Evolutionary conservation across 225 moss, liverwort and hornwort species (phyloP), one percentile per base, ranked within the genome.

Genomic region (Sphagnum contortum): DNA sequence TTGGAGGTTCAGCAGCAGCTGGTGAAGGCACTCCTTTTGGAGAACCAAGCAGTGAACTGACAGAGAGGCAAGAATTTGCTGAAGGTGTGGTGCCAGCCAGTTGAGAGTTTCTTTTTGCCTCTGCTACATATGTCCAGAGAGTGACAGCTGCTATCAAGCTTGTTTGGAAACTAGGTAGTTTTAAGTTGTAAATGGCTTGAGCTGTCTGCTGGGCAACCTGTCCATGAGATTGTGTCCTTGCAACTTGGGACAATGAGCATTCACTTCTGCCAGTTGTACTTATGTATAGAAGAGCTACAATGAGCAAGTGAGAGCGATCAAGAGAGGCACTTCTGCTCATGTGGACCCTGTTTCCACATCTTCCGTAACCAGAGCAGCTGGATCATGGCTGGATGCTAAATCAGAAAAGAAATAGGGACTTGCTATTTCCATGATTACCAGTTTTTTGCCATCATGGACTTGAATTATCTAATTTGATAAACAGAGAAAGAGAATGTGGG

Each of bases 251-350:
- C 45, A 2, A 48, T n/a, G 50, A 9, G 64, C 70, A 67, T 58
- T 58, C 67, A 29, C 68, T 59, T 68, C 48, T 59, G 57, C 59
- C 75, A 57, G 64, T 49, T 62, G 78, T 59, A 63, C 73, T 68
- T 82, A 78, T 82, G 72, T 46, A 82, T 75, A 75, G 12, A 58
- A 56, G 29, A 29, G 29, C 29, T 0, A 29, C 29, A 29, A 29
- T 29, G 29, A 29, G 29, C 29, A 29, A 60, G 65, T 62, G 65
- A 61, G 60, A 62, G 81, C 57, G 62, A 63, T 72, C 54, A 67
- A 66, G 70, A 73, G 61, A 68, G 48, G 66, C 56, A 62, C 29
- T 63, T 57, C 45, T 66, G 49, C 74, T 50, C 61, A 66, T 72
- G 55, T 49, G 70, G 67, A 66, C 64, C 29, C 29, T 29, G 29